Conservation (phyloP, 1,284 basidiomycete genomes). For the Ganoderma lingzhi region DNA sequence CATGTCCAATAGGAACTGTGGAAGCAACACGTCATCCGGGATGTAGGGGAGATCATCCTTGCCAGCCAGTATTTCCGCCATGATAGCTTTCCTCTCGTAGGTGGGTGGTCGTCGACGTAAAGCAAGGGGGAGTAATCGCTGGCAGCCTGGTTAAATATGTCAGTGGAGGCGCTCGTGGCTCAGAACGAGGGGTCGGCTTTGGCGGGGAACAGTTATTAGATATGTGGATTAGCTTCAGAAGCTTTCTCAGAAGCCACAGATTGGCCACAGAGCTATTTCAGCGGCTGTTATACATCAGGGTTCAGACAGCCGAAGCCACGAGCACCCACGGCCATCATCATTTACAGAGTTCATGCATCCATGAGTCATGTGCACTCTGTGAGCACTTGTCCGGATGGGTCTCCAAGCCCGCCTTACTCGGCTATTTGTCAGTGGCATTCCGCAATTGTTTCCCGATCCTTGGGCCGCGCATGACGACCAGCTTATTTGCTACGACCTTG, state of each 20-base stretch:
- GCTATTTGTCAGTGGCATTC: background rate
- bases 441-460: background rate
- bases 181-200: background rate
- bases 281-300: background rate
- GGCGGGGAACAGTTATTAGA: background rate
- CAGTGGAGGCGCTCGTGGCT: background rate
- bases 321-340: too few relatives aligned
- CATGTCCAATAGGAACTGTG: constrained; percentile 73
- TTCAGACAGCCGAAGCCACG: background rate
- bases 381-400: background rate
- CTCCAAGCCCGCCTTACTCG: background rate
- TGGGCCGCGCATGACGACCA: background rate
- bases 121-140: background rate
- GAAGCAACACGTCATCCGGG: constrained; percentile 73
- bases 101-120: background rate
- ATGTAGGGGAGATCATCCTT: constrained; percentile 50
- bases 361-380: too few relatives aligned
- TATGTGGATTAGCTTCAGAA: background rate
- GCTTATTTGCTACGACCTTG: background rate
- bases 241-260: too few relatives aligned
- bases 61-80: constrained; percentile 2
- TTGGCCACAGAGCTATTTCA: background rate
- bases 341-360: too few relatives aligned
- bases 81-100: background rate
- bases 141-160: background rate